These are phyloP conservation scores for Apiotrichum siamense DNA, from an alignment of 1,284 basidiomycete genomes.

Conservation along the genomic window DNA sequence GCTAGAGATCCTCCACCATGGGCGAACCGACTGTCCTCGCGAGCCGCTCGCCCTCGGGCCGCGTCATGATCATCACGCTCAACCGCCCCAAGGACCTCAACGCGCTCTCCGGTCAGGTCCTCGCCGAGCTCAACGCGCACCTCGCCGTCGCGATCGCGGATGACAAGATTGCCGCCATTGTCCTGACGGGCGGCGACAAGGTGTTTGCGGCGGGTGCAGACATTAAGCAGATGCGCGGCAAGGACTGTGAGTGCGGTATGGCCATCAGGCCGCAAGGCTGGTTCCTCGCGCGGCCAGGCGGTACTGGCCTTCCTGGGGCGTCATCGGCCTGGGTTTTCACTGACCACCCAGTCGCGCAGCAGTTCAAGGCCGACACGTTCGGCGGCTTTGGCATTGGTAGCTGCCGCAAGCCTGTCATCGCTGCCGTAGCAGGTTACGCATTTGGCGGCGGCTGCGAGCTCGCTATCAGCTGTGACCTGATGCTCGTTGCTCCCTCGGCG, in stretches of 20 bases:
- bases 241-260: conserved; percentile 59
- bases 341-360: not conserved
- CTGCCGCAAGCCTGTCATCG: conserved; percentile 89
- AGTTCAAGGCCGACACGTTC: conserved; percentile 52
- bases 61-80: conserved; percentile 79
- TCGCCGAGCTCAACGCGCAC: conserved; percentile 69
- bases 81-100: conserved; percentile 95
- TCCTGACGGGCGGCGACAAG: conserved; percentile 86
- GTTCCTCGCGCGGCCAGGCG: no score
- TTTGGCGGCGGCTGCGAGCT: conserved; percentile 95
- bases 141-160: conserved; percentile 66
- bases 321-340: not conserved
- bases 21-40: conserved; percentile 36
- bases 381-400: conserved; percentile 51
- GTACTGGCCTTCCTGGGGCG: no score
- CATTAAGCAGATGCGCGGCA: conserved; percentile 61
- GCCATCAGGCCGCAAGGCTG: no score
- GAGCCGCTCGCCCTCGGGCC: conserved; percentile 36
- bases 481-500: conserved; percentile 80
- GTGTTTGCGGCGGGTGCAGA: conserved; percentile 75
- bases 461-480: conserved; percentile 88
- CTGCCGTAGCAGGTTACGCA: conserved; percentile 94
- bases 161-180: conserved; percentile 68
- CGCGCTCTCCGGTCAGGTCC: conserved; percentile 74
- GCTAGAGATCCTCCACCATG: conserved; percentile 14